Conservation (phyloP, 495 filamentous ascomycete species). For the Aspergillus baeticus region DNA sequence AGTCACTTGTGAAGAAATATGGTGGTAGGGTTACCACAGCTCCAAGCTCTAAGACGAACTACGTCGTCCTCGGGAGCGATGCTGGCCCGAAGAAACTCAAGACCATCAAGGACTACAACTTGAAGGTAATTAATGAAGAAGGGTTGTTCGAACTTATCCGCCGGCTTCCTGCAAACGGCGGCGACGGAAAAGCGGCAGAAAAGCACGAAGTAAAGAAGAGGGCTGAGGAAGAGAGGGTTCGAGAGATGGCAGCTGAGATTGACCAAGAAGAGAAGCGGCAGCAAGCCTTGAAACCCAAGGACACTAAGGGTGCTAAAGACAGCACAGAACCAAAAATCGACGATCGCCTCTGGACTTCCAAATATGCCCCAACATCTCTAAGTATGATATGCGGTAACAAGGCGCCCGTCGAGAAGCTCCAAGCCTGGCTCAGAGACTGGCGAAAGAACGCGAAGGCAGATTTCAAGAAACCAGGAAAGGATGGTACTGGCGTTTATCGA, state of each 20-base stretch:
- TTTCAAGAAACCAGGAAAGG: conserved; percentile 77
- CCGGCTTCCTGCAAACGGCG: conserved; percentile 80
- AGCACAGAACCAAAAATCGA: conserved; percentile 37
- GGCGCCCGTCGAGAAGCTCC: conserved; percentile 80
- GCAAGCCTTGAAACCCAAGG: conserved; percentile 25
- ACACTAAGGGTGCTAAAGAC: neutral
- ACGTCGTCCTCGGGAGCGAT: conserved; percentile 85
- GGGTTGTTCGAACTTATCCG: conserved; percentile 87
- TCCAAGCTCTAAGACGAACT: conserved; percentile 90
- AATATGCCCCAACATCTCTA: conserved; percentile 83
- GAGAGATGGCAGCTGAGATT: conserved; percentile 77
- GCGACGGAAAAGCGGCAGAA: conserved; percentile 82
- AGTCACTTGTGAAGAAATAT: conserved; percentile 84
- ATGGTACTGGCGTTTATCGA: conserved; percentile 75
- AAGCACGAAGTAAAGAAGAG: conserved; percentile 78
- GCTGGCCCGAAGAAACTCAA: conserved; percentile 93
- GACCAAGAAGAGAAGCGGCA: conserved; percentile 58
- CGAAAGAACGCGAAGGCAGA: conserved; percentile 65
- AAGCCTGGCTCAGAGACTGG: conserved; percentile 84
- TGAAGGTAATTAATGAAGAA: conserved; percentile 92
- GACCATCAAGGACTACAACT: conserved; percentile 70
- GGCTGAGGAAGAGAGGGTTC: conserved; percentile 74
- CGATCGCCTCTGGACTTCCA: conserved; percentile 86
- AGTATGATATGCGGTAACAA: conserved; percentile 97
- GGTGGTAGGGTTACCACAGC: conserved; percentile 86